Base-by-base conservation (phyloP, 2,329 filamentous ascomycete species). In the Fusarium mangiferae region DNA sequence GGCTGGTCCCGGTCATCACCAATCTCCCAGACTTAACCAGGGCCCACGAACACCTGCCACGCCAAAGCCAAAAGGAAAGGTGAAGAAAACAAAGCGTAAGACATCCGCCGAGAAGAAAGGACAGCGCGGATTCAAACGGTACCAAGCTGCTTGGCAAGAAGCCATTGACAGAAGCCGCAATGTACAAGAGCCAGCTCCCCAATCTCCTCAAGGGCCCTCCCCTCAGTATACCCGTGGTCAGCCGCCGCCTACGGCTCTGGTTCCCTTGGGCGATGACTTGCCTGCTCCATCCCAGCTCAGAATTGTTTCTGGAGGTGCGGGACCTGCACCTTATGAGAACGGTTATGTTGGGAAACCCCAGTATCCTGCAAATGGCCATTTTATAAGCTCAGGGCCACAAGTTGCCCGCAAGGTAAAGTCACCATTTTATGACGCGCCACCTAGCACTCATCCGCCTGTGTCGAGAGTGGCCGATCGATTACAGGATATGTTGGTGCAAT, bases 81-180 rank as follows among this genome's bases (percentile, higher is more conserved):
- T 74, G 55, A 75, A 74, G 60, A 79, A 80, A 55, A 73, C 76
- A 46, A 82, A 81, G 55, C 72, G 75, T 74, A 78, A 76, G 68
- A 77, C 62, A 59, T 62, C 71, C 38, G 54, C 75, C 30, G 78
- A 79, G 26, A 82, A 80, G 70, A 84, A 80, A 70, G 80, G 81
- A 35, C 84, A 85, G 54, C 81, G 84, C 39, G 85, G 85, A 5
- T 87, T 87, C 67, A 83, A 84, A 72, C 81, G 86, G 70, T 87
- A 87, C 59, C 81, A 84, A 68, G 85, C 82, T 24, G 85, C 82
- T n/a, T 84, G 83, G 82, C 80, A 83, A 66, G 81, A 83, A 46
- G 83, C 83, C 26, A 77, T 84, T 42, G 76, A 78, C 55, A 81
- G 83, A 33, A 71, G 55, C 45, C 73, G 70, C 44, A 72, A 66